Evolutionary conservation across 116 monocot genomes (phyloP).

Genomic region (Cymodocea nodosa): DNA sequence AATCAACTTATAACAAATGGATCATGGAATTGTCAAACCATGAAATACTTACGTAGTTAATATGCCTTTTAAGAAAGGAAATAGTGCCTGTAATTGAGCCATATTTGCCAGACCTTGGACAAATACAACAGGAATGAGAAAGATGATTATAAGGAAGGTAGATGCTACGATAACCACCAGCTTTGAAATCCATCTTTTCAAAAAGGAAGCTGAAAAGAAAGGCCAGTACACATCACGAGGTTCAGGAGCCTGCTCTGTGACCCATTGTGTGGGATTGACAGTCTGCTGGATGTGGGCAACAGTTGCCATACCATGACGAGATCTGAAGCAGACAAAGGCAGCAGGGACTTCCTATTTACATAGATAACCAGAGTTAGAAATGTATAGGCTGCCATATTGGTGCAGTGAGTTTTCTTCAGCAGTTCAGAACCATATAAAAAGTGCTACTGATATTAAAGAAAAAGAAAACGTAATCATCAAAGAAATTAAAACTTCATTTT

Average conservation of each 20-base stretch:
- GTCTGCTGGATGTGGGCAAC: slow-evolving; percentile 62
- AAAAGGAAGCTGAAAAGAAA: slow-evolving; percentile 78
- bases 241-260: slow-evolving; percentile 87
- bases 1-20: not conserved
- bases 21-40: not conserved
- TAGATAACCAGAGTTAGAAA: not conserved
- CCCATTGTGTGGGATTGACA: slow-evolving; percentile 70
- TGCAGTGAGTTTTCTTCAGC: too few species aligned
- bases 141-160: slow-evolving; percentile 53
- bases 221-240: slow-evolving; percentile 98
- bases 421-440: too few species aligned
- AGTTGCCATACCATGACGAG: slow-evolving; percentile 65
- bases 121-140: slow-evolving; percentile 72
- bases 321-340: slow-evolving; percentile 96
- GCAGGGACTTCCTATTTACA: slow-evolving; percentile 74
- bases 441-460: too few species aligned
- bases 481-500: too few species aligned
- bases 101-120: slow-evolving; percentile 92
- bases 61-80: slow-evolving; percentile 67
- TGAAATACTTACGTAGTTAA: slow-evolving; percentile 52
- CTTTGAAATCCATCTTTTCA: slow-evolving; percentile 80
- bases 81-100: slow-evolving; percentile 47
- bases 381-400: too few species aligned
- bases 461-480: too few species aligned
- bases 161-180: slow-evolving; percentile 59